A percentile compares a stretch with the other conserved stretches of the same genome.
Evolutionary conservation across 2,329 filamentous ascomycete species (phyloP).

Genomic region (Phyllosticta citrichinensis): DNA sequence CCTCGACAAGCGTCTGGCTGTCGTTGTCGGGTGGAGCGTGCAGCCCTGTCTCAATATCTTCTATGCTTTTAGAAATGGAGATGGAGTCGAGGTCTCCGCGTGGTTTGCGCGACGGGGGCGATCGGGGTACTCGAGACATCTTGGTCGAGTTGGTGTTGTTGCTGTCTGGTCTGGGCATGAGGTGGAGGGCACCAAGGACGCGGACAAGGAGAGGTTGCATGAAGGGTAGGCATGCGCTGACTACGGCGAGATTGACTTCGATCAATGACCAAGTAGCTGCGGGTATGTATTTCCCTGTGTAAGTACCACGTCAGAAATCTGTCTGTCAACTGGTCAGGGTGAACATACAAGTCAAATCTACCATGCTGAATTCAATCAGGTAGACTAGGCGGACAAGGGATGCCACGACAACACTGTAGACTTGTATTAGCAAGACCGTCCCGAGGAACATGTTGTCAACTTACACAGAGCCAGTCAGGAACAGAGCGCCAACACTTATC

Average conservation of each 20-base stretch:
- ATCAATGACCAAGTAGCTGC: not conserved
- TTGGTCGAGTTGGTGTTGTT: not conserved
- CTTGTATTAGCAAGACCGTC: not conserved
- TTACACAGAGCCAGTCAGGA: not conserved
- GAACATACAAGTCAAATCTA: not conserved
- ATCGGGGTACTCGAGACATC: not conserved
- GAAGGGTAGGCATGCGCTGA: slow-evolving; percentile 6
- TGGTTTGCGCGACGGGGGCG: not conserved
- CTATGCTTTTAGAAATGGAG: not conserved
- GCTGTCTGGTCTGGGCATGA: not conserved
- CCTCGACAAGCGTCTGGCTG: not conserved
- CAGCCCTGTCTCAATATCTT: not conserved
- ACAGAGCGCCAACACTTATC: not conserved
- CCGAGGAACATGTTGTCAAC: not conserved
- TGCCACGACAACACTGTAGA: not conserved
- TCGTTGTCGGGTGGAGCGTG: not conserved
- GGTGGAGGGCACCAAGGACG: not conserved
- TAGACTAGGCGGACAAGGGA: not conserved
- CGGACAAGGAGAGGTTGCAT: not conserved
- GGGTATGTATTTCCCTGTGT: not conserved
- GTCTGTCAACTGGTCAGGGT: not conserved
- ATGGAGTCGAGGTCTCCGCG: not conserved
- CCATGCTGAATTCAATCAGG: not conserved
- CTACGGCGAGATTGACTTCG: slow-evolving; percentile 3
- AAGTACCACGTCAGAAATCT: not conserved